Percentiles rank a stretch among this genome's conserved stretches.
Evolutionary conservation across 768 basidiomycete species (phyloP).

Genomic region (Tephrocybe rancida): DNA sequence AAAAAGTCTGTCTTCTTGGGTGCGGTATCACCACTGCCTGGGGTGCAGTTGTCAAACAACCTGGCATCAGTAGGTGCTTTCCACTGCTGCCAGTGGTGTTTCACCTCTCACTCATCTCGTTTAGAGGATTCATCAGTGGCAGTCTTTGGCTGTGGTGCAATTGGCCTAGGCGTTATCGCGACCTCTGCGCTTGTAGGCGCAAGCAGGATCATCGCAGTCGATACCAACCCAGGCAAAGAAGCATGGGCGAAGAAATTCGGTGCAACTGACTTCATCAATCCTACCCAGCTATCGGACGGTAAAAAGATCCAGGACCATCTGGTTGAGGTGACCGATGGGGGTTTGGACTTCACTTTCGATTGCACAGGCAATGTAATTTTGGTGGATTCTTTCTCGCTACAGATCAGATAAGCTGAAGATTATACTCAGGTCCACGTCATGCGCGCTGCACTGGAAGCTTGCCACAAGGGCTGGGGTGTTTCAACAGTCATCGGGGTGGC

Average conservation of each 20-base stretch:
- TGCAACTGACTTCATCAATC: conserved; percentile 94
- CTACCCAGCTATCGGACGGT: conserved; percentile 69
- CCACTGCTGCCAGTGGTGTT: background rate
- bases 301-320: conserved; percentile 88
- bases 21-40: conserved; percentile 99
- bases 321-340: conserved; percentile 93
- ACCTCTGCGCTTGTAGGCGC: conserved; percentile 80
- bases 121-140: conserved; percentile 86
- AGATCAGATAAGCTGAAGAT: background rate
- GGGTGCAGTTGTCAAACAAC: conserved; percentile 93
- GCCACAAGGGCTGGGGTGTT: conserved; percentile 99
- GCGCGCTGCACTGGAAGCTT: conserved; percentile 96
- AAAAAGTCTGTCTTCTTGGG: conserved; percentile 96
- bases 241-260: conserved; percentile 91
- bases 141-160: conserved; percentile 95
- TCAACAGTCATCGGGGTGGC: conserved; percentile 96
- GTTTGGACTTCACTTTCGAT: conserved; percentile 96
- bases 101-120: background rate
- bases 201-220: conserved; percentile 88
- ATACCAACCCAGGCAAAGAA: conserved; percentile 86
- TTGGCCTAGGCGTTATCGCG: conserved; percentile 91
- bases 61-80: conserved; percentile 68
- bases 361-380: conserved; percentile 80
- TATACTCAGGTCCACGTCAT: conserved; percentile 77
- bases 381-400: background rate